A percentile compares a stretch with the other conserved stretches of the same genome.
These are phyloP conservation scores for Raphanus sativus DNA, from an alignment of 345 rosid species.

Conservation along the genomic window DNA sequence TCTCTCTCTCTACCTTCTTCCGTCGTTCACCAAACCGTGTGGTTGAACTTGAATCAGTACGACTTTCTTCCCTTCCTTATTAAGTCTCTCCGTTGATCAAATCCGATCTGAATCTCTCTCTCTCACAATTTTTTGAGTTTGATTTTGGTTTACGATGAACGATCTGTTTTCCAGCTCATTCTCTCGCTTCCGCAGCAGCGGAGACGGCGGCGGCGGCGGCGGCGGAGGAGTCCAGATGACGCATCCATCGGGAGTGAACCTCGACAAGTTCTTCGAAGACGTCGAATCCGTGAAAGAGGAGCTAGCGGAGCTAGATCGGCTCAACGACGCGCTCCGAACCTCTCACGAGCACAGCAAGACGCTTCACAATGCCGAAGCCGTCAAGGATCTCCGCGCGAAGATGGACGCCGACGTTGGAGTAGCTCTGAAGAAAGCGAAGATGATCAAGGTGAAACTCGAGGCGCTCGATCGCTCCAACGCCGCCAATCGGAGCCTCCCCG, in stretches of 20 bases:
- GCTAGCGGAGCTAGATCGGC: constrained; percentile 69
- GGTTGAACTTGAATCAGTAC: constrained; percentile 30
- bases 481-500: constrained; percentile 68
- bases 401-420: constrained; percentile 84
- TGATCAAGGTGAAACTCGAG: constrained; percentile 75
- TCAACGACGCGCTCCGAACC: constrained; percentile 56
- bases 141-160: constrained; percentile 48
- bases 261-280: constrained; percentile 81
- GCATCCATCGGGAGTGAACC: constrained; percentile 49
- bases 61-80: constrained; percentile 15
- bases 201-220: constrained; percentile 7
- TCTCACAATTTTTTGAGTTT: background rate
- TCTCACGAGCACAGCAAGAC: constrained; percentile 93
- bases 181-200: constrained; percentile 49
- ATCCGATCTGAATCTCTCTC: constrained; percentile 23
- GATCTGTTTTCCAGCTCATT: constrained; percentile 81
- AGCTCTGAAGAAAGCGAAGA: constrained; percentile 82
- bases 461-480: constrained; percentile 88
- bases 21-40: constrained; percentile 23
- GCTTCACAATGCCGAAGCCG: constrained; percentile 71
- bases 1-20: background rate
- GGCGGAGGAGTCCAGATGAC: constrained; percentile 29
- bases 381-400: constrained; percentile 65
- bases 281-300: constrained; percentile 84
- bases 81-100: background rate